phyloP scores from a whole-genome alignment of 805 yeast species.

The Yarrowia sp. region DNA sequence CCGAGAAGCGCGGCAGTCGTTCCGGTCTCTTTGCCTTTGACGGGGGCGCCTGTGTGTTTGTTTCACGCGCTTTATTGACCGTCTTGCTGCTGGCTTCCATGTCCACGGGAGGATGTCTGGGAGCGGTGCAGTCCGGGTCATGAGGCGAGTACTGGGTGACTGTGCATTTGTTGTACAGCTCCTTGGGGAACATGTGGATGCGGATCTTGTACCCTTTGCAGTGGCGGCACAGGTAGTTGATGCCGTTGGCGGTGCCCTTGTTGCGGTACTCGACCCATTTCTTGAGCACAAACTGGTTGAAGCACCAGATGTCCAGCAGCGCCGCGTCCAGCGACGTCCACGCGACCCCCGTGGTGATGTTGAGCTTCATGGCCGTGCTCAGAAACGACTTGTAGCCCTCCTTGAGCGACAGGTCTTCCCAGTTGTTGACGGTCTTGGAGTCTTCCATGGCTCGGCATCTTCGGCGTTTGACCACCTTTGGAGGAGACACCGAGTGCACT shows the following conservation, averaged over 20 bases:
- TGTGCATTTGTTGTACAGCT: slow-evolving; percentile 29
- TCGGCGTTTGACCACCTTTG: slow-evolving; percentile 18
- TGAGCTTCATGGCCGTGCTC: slow-evolving; percentile 30
- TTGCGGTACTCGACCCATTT: slow-evolving; percentile 37
- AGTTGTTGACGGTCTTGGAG: slow-evolving; percentile 28
- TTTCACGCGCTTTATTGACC: slow-evolving; percentile 9
- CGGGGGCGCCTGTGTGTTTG: neutral
- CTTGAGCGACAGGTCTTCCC: slow-evolving; percentile 31
- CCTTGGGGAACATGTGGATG: slow-evolving; percentile 34
- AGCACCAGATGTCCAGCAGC: slow-evolving; percentile 30
- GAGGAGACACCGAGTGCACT: slow-evolving; percentile 5
- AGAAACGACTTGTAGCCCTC: slow-evolving; percentile 38
- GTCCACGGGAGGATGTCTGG: slow-evolving; percentile 25
- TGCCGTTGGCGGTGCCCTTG: slow-evolving; percentile 38
- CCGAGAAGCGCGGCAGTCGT: slow-evolving; percentile 30
- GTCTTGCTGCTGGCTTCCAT: slow-evolving; percentile 26
- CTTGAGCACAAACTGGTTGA: slow-evolving; percentile 36
- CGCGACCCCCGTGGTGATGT: slow-evolving; percentile 32
- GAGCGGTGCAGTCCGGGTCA: slow-evolving; percentile 25
- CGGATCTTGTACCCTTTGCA: slow-evolving; percentile 35
- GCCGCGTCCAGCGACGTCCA: slow-evolving; percentile 37
- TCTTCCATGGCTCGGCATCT: slow-evolving; percentile 25
- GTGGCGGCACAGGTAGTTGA: slow-evolving; percentile 34
- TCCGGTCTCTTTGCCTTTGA: slow-evolving; percentile 24
- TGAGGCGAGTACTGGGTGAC: slow-evolving; percentile 33